Percentiles rank a stretch among this genome's conserved stretches.
These are phyloP conservation scores for Rhynchospora breviuscula DNA, from an alignment of 176 grass and related monocot species.

Conservation along the genomic window DNA sequence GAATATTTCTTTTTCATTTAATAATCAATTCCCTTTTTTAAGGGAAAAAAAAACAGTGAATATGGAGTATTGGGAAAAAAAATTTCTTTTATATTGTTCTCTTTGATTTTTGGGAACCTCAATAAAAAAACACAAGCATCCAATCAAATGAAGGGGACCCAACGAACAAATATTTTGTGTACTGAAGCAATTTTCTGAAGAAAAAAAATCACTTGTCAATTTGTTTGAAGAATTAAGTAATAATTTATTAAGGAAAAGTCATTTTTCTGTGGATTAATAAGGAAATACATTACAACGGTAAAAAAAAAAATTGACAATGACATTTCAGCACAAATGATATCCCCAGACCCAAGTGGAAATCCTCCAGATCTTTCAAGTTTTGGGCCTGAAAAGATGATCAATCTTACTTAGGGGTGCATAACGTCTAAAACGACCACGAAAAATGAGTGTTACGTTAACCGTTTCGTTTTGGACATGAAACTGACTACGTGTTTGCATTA, in stretches of 20 bases:
- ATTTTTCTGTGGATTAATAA: background rate
- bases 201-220: background rate
- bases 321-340: background rate
- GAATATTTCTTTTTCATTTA: too few relatives aligned
- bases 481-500: too few relatives aligned
- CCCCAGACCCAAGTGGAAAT: background rate
- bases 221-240: background rate
- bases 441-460: too few relatives aligned
- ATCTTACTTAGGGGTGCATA: background rate
- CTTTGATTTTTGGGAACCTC: too few relatives aligned
- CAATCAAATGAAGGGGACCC: background rate
- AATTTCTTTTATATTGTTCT: too few relatives aligned
- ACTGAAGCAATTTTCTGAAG: too few relatives aligned
- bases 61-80: too few relatives aligned
- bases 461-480: too few relatives aligned
- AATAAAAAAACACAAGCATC: background rate
- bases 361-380: background rate
- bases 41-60: too few relatives aligned
- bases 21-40: too few relatives aligned
- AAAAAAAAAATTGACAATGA: background rate
- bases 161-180: background rate
- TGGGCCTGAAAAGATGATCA: background rate
- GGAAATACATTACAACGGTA: background rate
- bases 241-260: background rate
- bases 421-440: too few relatives aligned